A percentile compares a stretch with the other conserved stretches of the same genome.
Conservation (phyloP, 2,329 filamentous ascomycete species). For the Onygena corvina region DNA sequence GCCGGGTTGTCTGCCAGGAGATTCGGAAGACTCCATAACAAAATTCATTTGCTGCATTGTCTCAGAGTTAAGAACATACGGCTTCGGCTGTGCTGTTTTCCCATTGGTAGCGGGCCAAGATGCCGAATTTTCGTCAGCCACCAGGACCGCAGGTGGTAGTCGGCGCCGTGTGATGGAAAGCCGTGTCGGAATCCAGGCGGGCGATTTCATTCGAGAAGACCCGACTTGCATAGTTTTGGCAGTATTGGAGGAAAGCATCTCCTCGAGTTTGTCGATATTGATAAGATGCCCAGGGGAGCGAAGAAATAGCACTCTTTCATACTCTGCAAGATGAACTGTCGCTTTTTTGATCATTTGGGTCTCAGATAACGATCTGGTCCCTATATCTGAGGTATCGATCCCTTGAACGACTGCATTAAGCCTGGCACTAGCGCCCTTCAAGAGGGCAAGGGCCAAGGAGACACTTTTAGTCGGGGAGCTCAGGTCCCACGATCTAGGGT, state of each 20-base stretch:
- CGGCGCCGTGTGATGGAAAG: conserved; percentile 6
- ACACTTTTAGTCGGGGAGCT: conserved; percentile 21
- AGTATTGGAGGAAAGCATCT: conserved; percentile 24
- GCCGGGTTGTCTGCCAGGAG: conserved; percentile 7
- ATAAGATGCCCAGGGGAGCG: conserved; percentile 32
- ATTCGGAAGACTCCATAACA: conserved; percentile 8
- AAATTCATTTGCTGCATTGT: conserved; percentile 9
- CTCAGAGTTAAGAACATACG: conserved; percentile 10
- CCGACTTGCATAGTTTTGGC: not conserved
- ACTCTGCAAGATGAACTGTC: conserved; percentile 32
- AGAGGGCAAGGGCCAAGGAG: conserved; percentile 26
- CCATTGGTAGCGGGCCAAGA: not conserved
- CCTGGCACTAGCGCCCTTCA: conserved; percentile 29
- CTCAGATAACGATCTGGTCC: conserved; percentile 11
- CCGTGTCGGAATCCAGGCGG: conserved; percentile 10
- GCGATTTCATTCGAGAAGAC: not conserved
- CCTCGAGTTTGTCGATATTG: conserved; percentile 29
- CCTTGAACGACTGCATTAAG: conserved; percentile 33
- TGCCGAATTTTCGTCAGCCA: not conserved
- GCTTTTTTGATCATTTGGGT: conserved; percentile 15
- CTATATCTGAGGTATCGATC: conserved; percentile 27
- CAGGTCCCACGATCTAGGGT: conserved; percentile 36
- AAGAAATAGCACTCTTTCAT: conserved; percentile 35
- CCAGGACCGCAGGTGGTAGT: conserved; percentile 12
- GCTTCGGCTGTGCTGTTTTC: not conserved